phyloP scores from a whole-genome alignment of 106 monocot species.

The Amphibolis antarctica region DNA sequence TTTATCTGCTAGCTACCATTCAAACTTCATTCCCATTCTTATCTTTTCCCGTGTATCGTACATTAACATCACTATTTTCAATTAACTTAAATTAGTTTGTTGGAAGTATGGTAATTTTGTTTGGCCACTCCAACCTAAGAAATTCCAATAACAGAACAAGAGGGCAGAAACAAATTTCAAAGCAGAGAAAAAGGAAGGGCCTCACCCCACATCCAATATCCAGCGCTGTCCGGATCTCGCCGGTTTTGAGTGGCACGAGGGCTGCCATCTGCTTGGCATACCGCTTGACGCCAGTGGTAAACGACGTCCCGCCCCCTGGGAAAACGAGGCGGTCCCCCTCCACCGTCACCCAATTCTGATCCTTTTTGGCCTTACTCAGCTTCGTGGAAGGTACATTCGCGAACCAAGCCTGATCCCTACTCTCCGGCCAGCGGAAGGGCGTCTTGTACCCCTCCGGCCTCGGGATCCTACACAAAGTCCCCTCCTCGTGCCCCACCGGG shows the following conservation, averaged over 20 bases:
- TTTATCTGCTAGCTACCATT: too few relatives aligned
- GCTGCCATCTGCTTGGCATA: slow-evolving; percentile 48
- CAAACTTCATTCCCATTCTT: too few relatives aligned
- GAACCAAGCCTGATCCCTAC: slow-evolving; percentile 53
- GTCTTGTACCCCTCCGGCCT: slow-evolving; percentile 38
- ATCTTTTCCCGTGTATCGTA: too few relatives aligned
- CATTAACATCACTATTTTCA: background rate
- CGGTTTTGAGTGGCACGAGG: slow-evolving; percentile 38
- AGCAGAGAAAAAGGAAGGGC: background rate
- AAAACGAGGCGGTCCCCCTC: slow-evolving; percentile 69
- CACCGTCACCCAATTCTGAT: slow-evolving; percentile 60
- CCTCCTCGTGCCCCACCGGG: slow-evolving; percentile 12
- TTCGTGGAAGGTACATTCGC: slow-evolving; percentile 56
- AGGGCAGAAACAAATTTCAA: too few relatives aligned
- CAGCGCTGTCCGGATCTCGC: slow-evolving; percentile 54
- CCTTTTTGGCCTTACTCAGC: slow-evolving; percentile 44
- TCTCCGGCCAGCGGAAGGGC: slow-evolving; percentile 47
- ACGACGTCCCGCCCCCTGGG: slow-evolving; percentile 81
- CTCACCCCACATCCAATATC: slow-evolving; percentile 82
- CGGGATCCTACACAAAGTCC: slow-evolving; percentile 37
- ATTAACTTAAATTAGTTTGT: background rate
- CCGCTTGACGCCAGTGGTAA: slow-evolving; percentile 43
- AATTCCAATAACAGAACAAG: slow-evolving; percentile 31
- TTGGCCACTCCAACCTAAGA: too few relatives aligned
- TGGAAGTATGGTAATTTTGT: too few relatives aligned